A percentile compares a stretch with the other conserved stretches of the same genome.
phyloP scores from a whole-genome alignment of 1,284 basidiomycete species.

The Pseudozyma tsukubaensis region DNA sequence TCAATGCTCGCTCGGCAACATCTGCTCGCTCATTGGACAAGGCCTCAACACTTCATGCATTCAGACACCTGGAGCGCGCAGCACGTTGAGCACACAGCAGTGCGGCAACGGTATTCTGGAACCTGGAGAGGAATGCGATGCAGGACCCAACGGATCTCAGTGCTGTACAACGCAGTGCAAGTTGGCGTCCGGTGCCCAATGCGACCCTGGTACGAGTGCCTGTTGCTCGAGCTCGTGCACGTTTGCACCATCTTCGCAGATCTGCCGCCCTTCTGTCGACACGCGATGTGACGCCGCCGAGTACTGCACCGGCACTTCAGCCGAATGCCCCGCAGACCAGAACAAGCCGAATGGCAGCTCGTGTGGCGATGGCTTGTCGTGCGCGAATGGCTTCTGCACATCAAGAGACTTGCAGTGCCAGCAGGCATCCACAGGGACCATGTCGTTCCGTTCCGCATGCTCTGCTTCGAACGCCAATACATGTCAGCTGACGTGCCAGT shows the following conservation, averaged over 20 bases:
- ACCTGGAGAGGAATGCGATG: slow-evolving; percentile 86
- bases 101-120: slow-evolving; percentile 71
- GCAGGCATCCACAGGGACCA: slow-evolving; percentile 74
- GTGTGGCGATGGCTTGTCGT: slow-evolving; percentile 73
- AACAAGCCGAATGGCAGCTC: slow-evolving; percentile 77
- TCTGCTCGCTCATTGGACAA: slow-evolving; percentile 73
- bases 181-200: slow-evolving; percentile 78
- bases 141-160: slow-evolving; percentile 76
- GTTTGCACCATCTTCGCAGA: slow-evolving; percentile 75
- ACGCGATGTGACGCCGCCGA: slow-evolving; percentile 80
- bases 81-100: slow-evolving; percentile 59
- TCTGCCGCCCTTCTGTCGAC: slow-evolving; percentile 81
- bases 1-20: slow-evolving; percentile 82
- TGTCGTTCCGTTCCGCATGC: slow-evolving; percentile 79
- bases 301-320: slow-evolving; percentile 80
- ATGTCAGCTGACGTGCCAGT: slow-evolving; percentile 84
- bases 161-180: slow-evolving; percentile 86
- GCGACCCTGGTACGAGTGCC: slow-evolving; percentile 80
- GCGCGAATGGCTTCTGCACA: slow-evolving; percentile 86
- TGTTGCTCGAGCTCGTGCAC: slow-evolving; percentile 82
- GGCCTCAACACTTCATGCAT: slow-evolving; percentile 69
- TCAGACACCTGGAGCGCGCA: slow-evolving; percentile 44
- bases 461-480: slow-evolving; percentile 72
- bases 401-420: slow-evolving; percentile 82
- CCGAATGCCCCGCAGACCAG: slow-evolving; percentile 79